Conservation (phyloP, 202 grass and related monocot genomes). For the Zizania palustris region DNA sequence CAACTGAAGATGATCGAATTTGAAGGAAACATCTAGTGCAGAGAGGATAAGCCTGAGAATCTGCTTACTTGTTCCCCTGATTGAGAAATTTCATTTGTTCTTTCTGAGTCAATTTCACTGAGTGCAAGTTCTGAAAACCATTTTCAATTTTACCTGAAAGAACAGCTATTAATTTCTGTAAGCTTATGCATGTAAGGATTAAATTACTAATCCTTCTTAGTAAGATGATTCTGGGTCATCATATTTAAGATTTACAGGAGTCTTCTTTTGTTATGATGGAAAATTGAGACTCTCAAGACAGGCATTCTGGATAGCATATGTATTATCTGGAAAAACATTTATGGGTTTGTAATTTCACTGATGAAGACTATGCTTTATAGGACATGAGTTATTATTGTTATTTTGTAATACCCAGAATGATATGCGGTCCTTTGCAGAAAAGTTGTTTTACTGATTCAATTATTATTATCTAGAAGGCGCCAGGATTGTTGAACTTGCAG, state of each 20-base stretch:
- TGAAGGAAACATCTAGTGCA: conserved; percentile 51
- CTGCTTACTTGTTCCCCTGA: not conserved
- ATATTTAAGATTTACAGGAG: not conserved
- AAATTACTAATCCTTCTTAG: not conserved
- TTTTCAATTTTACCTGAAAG: not conserved
- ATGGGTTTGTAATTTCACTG: not conserved
- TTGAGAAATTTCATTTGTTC: conserved; percentile 1
- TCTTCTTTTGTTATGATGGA: not conserved
- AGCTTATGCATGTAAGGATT: not conserved
- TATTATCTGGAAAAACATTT: not conserved
- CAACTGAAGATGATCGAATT: conserved; percentile 42
- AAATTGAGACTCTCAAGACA: not conserved
- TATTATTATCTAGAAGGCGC: not conserved
- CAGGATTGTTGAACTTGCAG: not conserved
- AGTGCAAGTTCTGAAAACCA: not conserved
- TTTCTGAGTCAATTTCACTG: conserved; percentile 8
- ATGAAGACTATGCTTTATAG: conserved; percentile 1
- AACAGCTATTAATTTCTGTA: not conserved
- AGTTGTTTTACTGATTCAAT: not conserved
- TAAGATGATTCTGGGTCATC: not conserved
- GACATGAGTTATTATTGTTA: not conserved
- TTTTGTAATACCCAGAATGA: not conserved
- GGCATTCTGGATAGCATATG: not conserved
- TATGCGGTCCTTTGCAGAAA: not conserved
- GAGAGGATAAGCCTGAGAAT: conserved; percentile 31